Conservation (phyloP, 805 yeast species). For the Ogataea siamensis region DNA sequence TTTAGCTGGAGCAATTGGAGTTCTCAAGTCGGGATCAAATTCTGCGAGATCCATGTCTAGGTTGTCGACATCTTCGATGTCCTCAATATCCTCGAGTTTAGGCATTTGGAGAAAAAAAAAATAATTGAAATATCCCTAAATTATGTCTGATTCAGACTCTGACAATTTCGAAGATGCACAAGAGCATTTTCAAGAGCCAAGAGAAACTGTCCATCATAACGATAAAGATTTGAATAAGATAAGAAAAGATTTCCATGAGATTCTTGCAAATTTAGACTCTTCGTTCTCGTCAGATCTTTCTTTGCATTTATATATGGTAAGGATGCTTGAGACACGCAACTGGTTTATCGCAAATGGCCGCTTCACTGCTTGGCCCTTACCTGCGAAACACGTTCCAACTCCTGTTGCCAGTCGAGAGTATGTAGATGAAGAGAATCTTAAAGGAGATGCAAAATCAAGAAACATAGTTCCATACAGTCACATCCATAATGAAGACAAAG, state of each 20-base stretch:
- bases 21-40: constrained; percentile 67
- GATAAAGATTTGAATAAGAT: constrained; percentile 10
- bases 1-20: constrained; percentile 68
- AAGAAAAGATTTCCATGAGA: constrained; percentile 18
- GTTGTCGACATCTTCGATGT: constrained; percentile 84
- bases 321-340: constrained; percentile 41
- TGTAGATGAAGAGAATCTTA: constrained; percentile 25
- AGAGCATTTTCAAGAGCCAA: constrained; percentile 8
- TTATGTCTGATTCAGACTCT: constrained; percentile 11
- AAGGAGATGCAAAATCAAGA: background rate
- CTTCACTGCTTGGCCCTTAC: constrained; percentile 66
- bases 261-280: constrained; percentile 44
- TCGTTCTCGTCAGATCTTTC: constrained; percentile 56
- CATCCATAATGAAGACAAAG: constrained; percentile 11
- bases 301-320: constrained; percentile 60
- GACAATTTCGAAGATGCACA: constrained; percentile 16
- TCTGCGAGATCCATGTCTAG: constrained; percentile 93
- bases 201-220: background rate
- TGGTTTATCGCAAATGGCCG: constrained; percentile 36
- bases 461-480: constrained; percentile 8
- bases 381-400: constrained; percentile 35
- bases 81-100: constrained; percentile 66
- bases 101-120: constrained; percentile 46
- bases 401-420: constrained; percentile 32
- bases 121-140: background rate